Base-by-base conservation (phyloP, 2,329 filamentous ascomycete species). In the Aspergillus calidoustus region DNA sequence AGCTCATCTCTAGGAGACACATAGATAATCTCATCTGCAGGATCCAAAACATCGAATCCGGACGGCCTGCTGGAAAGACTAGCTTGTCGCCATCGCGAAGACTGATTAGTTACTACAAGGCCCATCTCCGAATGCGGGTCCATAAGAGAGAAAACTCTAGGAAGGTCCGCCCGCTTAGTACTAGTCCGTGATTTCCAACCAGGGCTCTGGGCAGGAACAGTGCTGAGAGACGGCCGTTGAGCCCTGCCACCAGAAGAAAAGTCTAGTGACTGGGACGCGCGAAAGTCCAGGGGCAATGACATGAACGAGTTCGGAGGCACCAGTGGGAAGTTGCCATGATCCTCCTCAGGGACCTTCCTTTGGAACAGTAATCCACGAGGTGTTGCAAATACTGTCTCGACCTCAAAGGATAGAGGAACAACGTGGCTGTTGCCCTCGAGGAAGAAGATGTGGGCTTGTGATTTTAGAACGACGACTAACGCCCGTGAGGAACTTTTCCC, bases 361-460 rank as follows among this genome's bases (percentile, higher is more conserved):
- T 98, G 94, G 60, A 99, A 87, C 22, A 99, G 85, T 54, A 98
- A 84, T 28, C 95, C 95, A 34, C 87, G 84, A 6, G 93, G 91
- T 13, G 91, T 91, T 41, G 94, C 88, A 75, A 93, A 92, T 31
- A 91, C 93, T 57, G 87, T 87, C 73, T 97, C 92, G 47, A 97
- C 91, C 78, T 98, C 93, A 72, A 99, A 99, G 1, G 94, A 94
- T 72, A 99, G 87, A 74, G 97, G 92, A 52, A 98, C 85, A 61
- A 97, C 87, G 83, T 99, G 91, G 72, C 87, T 95, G 38, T 92
- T 89, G 22, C 94, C 94, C 2, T 91, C 87, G 43, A 98, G 85
- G 74, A 96, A 97, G 81, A 93, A 96, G 66, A 99, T 87, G 74
- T 98, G 94, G 23, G 92, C 93, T 73, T 98, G 94, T 0, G 92